Conservation (phyloP, 441 rosid genomes). For the Sinapis alba region DNA sequence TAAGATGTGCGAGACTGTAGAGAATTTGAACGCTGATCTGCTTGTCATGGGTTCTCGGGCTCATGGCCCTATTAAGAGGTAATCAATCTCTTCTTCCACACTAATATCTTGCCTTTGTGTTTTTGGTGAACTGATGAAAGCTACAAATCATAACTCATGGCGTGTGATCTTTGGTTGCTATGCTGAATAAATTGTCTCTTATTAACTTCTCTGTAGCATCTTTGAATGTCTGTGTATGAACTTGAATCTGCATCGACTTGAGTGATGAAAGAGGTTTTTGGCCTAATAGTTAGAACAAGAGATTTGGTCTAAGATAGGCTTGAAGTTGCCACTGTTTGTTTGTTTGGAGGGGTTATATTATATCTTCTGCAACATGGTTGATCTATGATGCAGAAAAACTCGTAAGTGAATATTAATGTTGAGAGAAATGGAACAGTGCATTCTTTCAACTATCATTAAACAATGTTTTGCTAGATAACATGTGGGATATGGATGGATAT, state of each 20-base stretch:
- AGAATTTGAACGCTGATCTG: conserved; percentile 66
- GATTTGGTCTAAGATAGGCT: neutral
- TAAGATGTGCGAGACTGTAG: conserved; percentile 75
- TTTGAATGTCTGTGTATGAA: neutral
- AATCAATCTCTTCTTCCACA: neutral
- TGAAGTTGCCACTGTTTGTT: conserved; percentile 1
- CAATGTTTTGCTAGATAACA: neutral
- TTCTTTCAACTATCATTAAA: neutral
- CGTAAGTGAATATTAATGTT: neutral
- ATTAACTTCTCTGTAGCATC: neutral
- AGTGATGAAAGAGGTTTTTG: conserved; percentile 13
- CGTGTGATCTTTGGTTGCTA: neutral
- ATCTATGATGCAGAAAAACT: neutral
- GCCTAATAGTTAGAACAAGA: conserved; percentile 9
- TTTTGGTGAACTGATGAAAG: conserved; percentile 12
- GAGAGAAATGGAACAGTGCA: neutral
- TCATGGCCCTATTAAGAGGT: conserved; percentile 87
- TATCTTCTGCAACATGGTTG: conserved; percentile 13
- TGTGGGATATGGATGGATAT: neutral
- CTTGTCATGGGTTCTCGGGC: conserved; percentile 85
- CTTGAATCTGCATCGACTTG: neutral
- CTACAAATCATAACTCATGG: neutral
- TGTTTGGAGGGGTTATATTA: neutral
- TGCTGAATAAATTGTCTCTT: neutral
- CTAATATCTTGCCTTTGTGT: neutral